Base-by-base conservation (phyloP, 257 asterid genomes). In the Penstemon newberryi region DNA sequence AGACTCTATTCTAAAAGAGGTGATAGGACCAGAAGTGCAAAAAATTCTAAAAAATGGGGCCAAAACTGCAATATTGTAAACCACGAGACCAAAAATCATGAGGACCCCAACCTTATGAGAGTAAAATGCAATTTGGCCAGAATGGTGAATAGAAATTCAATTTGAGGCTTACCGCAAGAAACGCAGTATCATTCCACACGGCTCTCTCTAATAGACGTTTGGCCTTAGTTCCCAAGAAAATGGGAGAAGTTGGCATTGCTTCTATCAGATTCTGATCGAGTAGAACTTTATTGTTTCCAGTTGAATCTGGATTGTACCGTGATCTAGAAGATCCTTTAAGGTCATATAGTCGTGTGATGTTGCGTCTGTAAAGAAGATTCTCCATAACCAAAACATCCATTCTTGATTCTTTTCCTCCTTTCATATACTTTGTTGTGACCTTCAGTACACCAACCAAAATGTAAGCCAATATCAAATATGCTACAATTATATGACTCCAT, bases 331-430 rank as follows among this genome's bases (percentile, higher is more conserved):
- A 89, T 65, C 96, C 96, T 87, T 89, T 89, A 44, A 89, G 95
- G 84, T 89, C 96, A 66, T 89, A 87, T 2, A 89, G 70, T 54
- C 86, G 75, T n/a, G 84, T 78, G 64, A 89, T 83, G 67, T 82
- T 85, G 57, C 92, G 89, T 75, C 73, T 77, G 75, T 77, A 87
- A 19, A 89, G 89, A 78, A 89, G 92, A 78, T 87, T 89, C 80
- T 89, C 96, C 96, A 89, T 89, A 71, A 89, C 96, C 86, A 89
- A 67, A 60, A 89, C 90, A 82, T 87, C 91, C 87, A 87, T 87
- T 75, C 72, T 81, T 25, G 84, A 43, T 82, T 89, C 94, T 66
- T 83, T 89, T 64, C 94, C 96, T 43, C 94, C 91, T 80, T 89
- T 86, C 72, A 80, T 58, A 73, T 85, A 82, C 80, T 89, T 89